Evolutionary conservation across 2,329 filamentous ascomycete species (phyloP).

Genomic region (Alternaria sp.): DNA sequence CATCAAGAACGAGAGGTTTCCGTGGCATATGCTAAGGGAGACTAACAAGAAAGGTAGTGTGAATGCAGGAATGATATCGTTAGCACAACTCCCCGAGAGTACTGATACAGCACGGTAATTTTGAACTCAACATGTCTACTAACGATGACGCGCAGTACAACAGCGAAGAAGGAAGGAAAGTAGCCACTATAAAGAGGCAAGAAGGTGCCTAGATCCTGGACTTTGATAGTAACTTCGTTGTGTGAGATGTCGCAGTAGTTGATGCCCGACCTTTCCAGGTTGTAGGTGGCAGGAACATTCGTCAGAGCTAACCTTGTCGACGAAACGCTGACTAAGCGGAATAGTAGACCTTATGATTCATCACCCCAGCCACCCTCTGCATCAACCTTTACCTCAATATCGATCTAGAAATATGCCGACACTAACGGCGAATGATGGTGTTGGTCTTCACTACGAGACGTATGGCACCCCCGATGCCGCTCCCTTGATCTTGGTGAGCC

Average conservation of each 20-base stretch:
- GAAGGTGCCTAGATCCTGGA: neutral
- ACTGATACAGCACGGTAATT: neutral
- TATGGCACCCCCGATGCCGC: constrained; percentile 14
- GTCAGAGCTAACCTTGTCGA: neutral
- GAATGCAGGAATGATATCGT: neutral
- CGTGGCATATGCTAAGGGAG: neutral
- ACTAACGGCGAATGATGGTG: constrained; percentile 27
- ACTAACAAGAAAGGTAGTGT: neutral
- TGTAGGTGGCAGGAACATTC: neutral
- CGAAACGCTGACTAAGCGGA: neutral
- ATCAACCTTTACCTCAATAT: neutral
- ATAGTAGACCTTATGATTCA: neutral
- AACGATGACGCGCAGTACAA: neutral
- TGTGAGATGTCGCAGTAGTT: neutral
- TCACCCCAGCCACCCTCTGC: neutral
- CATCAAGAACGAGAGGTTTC: too few species aligned
- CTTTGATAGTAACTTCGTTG: neutral
- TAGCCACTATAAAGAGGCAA: neutral
- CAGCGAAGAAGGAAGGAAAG: neutral
- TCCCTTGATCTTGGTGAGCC: constrained; percentile 27
- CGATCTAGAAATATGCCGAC: constrained; percentile 20
- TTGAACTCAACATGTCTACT: neutral
- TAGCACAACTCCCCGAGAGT: neutral
- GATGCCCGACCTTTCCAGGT: neutral
- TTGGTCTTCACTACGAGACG: constrained; percentile 22